Evolutionary conservation across 163 green algal genomes (phyloP), one percentile per base, ranked within the genome.

Genomic region (Scenedesmus sp.): DNA sequence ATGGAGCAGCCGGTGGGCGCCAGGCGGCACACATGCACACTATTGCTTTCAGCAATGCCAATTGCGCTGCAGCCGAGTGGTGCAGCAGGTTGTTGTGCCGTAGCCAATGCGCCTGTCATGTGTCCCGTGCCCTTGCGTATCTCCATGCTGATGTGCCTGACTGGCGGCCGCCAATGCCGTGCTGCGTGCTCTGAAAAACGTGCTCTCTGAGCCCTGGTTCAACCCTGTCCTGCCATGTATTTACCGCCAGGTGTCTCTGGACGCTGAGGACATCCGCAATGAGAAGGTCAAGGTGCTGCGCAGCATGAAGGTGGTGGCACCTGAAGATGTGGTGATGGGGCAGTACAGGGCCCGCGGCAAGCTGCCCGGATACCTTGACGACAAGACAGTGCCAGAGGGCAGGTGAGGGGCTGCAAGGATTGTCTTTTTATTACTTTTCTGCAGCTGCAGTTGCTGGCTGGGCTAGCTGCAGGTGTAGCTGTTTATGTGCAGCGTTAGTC

Each of bases 231-330:
- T 62, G 54, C 9, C 2, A 3, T 79, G 70, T 18, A 52, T 23
- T 23, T 79, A 23, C 82, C 20, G 18, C 23, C 94, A 97, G 96
- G 96, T 97, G 46, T 97, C 93, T 57, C 94, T 99, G 82, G 96
- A 97, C 10, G 97, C 98, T 3, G 98, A 99, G 93, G 98, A 99
- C 95, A 99, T 99, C 91, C 97, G 99, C 23, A 98, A 99, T 94
- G 98, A 99, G 93, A 99, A 99, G 95, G 98, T 98, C 60, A 98
- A 95, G 79, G 88, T 93, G 84, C 94, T 99, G 90, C 95, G 96
- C 82, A 98, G 93, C 90, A 99, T 99, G 96, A 94, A 94, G 83
- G 73, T 91, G 5, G 96, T 99, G 83, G 88, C 92, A 57, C 93
- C 99, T 86, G 97, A 99, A 2, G 97, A 99, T 93, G 96, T 99